phyloP scores from a whole-genome alignment of 2,329 filamentous ascomycete genomes.

The Aspergillus luchuensis region DNA sequence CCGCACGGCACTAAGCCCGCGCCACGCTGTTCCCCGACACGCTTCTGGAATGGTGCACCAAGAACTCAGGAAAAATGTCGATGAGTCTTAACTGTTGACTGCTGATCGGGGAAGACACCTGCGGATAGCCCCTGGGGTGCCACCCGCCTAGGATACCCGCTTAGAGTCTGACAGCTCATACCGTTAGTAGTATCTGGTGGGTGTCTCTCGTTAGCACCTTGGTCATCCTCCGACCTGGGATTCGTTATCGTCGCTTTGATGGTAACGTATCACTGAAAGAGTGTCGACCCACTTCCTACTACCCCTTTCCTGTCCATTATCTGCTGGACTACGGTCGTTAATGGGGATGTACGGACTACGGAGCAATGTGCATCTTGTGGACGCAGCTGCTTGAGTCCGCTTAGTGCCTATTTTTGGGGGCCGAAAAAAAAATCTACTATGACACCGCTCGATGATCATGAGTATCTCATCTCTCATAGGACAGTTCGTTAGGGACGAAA shows the following conservation, averaged over 20 bases:
- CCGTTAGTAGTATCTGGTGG: neutral
- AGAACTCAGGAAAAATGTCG: neutral
- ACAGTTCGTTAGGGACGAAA: neutral
- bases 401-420: neutral
- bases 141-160: neutral
- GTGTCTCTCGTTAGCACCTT: conserved; percentile 9
- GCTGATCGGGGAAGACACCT: neutral
- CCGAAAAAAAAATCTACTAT: neutral
- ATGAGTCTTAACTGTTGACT: neutral
- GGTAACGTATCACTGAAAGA: neutral
- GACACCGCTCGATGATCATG: neutral
- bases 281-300: neutral
- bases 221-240: conserved; percentile 7
- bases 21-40: conserved; percentile 7
- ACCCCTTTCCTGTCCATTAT: conserved; percentile 1
- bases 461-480: neutral
- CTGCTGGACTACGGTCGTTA: neutral
- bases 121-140: neutral
- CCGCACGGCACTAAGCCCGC: conserved; percentile 1
- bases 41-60: conserved; percentile 1
- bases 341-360: neutral
- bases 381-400: neutral
- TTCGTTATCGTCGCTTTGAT: neutral
- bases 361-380: neutral
- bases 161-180: conserved; percentile 7